phyloP scores from a whole-genome alignment of 2,329 filamentous ascomycete species.

The Fonsecaea nubica region DNA sequence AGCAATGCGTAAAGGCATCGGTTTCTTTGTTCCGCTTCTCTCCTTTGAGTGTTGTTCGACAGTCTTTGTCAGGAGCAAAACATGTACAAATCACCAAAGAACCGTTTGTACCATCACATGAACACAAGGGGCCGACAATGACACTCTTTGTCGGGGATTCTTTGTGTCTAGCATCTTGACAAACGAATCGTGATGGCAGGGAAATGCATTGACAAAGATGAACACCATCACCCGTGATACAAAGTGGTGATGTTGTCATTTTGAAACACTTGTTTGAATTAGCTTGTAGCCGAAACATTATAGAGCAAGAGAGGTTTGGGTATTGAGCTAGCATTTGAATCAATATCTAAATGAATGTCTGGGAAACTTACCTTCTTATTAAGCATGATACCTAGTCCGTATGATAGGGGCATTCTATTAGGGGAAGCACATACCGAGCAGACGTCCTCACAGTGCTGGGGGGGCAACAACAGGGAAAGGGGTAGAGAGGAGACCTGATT shows the following conservation, averaged over 20 bases:
- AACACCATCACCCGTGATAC: neutral
- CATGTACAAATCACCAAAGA: neutral
- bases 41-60: neutral
- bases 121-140: neutral
- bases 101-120: neutral
- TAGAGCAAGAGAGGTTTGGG: neutral
- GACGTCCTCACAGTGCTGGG: neutral
- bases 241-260: neutral
- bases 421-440: neutral
- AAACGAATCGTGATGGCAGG: neutral
- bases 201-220: neutral
- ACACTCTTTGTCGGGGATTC: neutral
- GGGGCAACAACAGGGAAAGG: neutral
- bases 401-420: neutral
- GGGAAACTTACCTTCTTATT: neutral
- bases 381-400: neutral
- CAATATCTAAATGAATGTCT: neutral
- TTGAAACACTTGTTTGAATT: neutral
- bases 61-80: neutral
- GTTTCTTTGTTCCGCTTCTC: neutral
- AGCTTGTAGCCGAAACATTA: neutral
- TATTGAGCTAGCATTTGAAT: neutral
- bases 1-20: neutral
- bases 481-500: neutral
- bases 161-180: neutral